These are phyloP conservation scores for Pterocarpus santalinus DNA, from an alignment of 306 rosid genomes.

Conservation along the genomic window DNA sequence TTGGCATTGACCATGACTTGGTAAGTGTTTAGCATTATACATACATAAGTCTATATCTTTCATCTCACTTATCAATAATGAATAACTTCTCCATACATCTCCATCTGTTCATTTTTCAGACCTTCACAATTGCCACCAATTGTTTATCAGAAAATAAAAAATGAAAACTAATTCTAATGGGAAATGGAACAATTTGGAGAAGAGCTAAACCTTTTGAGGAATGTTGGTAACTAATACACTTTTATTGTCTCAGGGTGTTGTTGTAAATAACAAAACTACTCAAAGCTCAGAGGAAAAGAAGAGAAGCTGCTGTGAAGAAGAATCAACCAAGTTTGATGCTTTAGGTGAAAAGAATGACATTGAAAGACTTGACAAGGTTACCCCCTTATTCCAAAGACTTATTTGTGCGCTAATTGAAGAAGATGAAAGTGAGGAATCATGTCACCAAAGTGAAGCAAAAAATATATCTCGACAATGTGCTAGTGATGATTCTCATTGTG, in stretches of 20 bases:
- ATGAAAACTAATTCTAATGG: conserved; percentile 1
- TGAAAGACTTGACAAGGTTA: conserved; percentile 64
- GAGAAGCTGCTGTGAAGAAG: conserved; percentile 54
- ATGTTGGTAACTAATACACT: conserved; percentile 33
- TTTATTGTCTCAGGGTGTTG: conserved; percentile 62
- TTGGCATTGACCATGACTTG: conserved; percentile 66
- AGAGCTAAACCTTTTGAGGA: conserved; percentile 27
- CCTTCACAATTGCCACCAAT: conserved; percentile 32
- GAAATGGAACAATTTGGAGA: conserved; percentile 34
- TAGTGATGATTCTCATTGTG: conserved; percentile 94
- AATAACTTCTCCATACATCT: conserved; percentile 20
- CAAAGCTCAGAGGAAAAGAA: conserved; percentile 63
- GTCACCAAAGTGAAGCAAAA: conserved; percentile 67
- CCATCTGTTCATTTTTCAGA: conserved; percentile 29
- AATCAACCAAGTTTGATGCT: conserved; percentile 57
- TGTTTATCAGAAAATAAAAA: conserved; percentile 14
- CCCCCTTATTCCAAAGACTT: conserved; percentile 85
- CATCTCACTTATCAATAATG: conserved; percentile 27
- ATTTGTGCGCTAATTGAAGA: conserved; percentile 89
- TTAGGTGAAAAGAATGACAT: conserved; percentile 56
- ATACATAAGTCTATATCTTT: conserved; percentile 32
- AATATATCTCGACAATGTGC: conserved; percentile 70
- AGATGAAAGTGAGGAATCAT: conserved; percentile 76
- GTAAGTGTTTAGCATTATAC: conserved; percentile 54
- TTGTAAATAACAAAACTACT: conserved; percentile 55